phyloP scores from a whole-genome alignment of 2,329 filamentous ascomycete species.

The Colletotrichum orchidophilum region DNA sequence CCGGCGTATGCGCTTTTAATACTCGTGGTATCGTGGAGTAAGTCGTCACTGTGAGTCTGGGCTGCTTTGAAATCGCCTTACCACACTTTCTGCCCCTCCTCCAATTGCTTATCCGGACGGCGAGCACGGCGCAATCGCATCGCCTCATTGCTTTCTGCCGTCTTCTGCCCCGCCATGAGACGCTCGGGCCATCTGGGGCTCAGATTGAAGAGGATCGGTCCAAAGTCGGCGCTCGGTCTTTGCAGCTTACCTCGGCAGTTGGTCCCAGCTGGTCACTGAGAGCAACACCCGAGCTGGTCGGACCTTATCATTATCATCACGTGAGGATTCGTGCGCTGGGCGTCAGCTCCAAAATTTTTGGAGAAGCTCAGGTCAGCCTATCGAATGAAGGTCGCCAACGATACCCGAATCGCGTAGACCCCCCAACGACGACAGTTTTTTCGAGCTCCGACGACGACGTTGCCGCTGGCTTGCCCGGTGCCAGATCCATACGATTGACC shows the following conservation, averaged over 20 bases:
- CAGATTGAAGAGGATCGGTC: background rate
- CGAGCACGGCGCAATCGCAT: slow-evolving; percentile 10
- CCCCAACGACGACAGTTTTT: slow-evolving; percentile 9
- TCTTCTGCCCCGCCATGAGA: slow-evolving; percentile 5
- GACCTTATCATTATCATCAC: slow-evolving; percentile 10
- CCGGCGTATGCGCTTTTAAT: slow-evolving; percentile 25
- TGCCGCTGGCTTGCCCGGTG: slow-evolving; percentile 36
- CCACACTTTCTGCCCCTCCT: slow-evolving; percentile 3
- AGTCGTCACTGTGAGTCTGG: slow-evolving; percentile 32
- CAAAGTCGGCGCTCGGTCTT: slow-evolving; percentile 14
- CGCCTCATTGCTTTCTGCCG: background rate
- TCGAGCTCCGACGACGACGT: slow-evolving; percentile 5
- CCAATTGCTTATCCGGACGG: too few species aligned
- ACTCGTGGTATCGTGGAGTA: slow-evolving; percentile 22
- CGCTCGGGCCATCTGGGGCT: slow-evolving; percentile 8
- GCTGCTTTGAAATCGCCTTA: slow-evolving; percentile 48
- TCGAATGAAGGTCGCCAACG: slow-evolving; percentile 15
- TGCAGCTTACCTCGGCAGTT: background rate
- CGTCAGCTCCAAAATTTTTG: slow-evolving; percentile 31
- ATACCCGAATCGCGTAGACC: slow-evolving; percentile 21
- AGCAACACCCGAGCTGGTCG: background rate
- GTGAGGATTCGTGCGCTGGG: background rate
- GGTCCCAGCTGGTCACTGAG: background rate
- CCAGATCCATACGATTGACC: background rate
- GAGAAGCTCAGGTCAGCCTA: slow-evolving; percentile 1